phyloP scores from a whole-genome alignment of 2,329 filamentous ascomycete genomes.

The Madurella mycetomatis region DNA sequence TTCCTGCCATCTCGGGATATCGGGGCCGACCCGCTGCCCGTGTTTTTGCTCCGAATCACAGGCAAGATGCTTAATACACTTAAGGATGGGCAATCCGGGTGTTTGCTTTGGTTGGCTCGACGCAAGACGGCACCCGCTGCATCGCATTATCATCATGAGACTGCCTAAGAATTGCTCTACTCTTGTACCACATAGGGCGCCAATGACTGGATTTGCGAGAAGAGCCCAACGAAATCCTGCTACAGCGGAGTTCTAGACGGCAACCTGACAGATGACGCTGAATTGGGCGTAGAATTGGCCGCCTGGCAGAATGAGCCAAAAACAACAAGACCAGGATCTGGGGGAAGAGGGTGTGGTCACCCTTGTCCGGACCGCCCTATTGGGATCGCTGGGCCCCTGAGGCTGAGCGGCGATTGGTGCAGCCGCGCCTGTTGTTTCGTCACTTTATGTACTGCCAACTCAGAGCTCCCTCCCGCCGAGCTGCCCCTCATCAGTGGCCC shows the following conservation, averaged over 20 bases:
- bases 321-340: background rate
- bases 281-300: background rate
- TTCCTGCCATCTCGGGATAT: background rate
- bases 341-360: constrained; percentile 15
- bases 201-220: background rate
- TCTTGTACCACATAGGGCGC: background rate
- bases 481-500: constrained; percentile 14
- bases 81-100: constrained; percentile 1
- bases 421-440: constrained; percentile 22
- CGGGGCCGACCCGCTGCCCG: constrained; percentile 13
- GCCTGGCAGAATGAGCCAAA: background rate
- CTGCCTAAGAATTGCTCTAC: background rate
- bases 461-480: constrained; percentile 20
- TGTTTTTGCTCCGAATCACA: background rate
- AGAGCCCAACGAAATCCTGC: background rate
- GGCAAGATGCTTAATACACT: background rate
- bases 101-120: background rate
- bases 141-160: constrained; percentile 6
- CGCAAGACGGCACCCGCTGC: background rate
- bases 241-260: background rate
- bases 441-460: constrained; percentile 32
- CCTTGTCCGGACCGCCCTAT: constrained; percentile 25
- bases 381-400: constrained; percentile 22
- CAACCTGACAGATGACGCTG: background rate
- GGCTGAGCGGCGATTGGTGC: constrained; percentile 21